phyloP scores from a whole-genome alignment of 139 green algal genomes.

The Deuterostichococcus epilithicus region DNA sequence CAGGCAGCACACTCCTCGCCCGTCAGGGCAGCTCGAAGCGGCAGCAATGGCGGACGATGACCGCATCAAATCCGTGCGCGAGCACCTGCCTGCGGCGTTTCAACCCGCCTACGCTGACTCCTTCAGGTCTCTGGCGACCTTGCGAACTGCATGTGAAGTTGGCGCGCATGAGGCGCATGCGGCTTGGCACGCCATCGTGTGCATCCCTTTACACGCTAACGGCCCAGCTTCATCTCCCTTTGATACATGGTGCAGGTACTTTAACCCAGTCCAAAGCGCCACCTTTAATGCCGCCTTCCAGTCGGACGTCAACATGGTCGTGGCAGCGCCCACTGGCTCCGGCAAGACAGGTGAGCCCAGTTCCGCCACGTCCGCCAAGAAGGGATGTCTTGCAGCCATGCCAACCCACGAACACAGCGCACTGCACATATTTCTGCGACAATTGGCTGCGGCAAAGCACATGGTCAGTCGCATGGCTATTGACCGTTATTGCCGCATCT shows the following conservation, averaged over 20 bases:
- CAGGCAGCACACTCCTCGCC: no score
- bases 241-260: slow-evolving; percentile 64
- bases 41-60: neutral
- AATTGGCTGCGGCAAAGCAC: no score
- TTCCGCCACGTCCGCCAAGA: no score
- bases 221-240: neutral
- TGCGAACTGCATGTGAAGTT: neutral
- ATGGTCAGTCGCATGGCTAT: no score
- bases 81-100: slow-evolving; percentile 47
- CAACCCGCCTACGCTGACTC: slow-evolving; percentile 27
- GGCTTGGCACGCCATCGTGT: neutral
- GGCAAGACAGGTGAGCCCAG: slow-evolving; percentile 88
- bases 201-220: slow-evolving; percentile 15
- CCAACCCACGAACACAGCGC: no score
- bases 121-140: slow-evolving; percentile 19
- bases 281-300: slow-evolving; percentile 65
- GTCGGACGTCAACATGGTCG: slow-evolving; percentile 62
- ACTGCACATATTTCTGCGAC: no score
- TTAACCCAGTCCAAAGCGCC: slow-evolving; percentile 91
- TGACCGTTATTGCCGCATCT: no score
- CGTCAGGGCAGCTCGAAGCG: no score
- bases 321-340: slow-evolving; percentile 76
- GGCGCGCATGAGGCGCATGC: neutral
- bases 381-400: no score
- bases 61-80: neutral